A percentile compares a stretch with the other conserved stretches of the same genome.
Conservation (phyloP, 2,329 filamentous ascomycete species). For the Aureobasidium mangrovei region DNA sequence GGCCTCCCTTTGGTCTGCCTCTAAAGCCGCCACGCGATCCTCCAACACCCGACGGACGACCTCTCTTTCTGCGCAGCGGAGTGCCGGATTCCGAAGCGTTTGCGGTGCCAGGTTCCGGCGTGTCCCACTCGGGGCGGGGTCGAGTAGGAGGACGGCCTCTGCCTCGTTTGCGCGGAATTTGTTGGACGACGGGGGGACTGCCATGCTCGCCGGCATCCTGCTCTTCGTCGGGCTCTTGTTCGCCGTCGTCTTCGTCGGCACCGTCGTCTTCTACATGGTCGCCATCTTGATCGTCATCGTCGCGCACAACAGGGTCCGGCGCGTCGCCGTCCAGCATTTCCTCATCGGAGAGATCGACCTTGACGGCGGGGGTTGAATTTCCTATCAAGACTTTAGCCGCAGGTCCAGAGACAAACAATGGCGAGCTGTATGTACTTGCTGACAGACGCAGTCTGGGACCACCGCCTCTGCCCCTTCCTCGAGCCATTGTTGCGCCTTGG, state of each 20-base stretch:
- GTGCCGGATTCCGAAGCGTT: slow-evolving; percentile 40
- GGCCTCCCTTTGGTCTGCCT: slow-evolving; percentile 62
- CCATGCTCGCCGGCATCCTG: slow-evolving; percentile 42
- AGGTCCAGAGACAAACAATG: neutral
- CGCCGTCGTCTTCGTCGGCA: slow-evolving; percentile 45
- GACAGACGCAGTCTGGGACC: slow-evolving; percentile 11
- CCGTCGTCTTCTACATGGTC: slow-evolving; percentile 51
- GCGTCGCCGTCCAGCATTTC: slow-evolving; percentile 24
- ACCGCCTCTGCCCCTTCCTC: slow-evolving; percentile 8
- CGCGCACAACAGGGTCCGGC: neutral
- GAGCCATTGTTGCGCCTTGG: neutral
- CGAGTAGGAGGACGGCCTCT: slow-evolving; percentile 78
- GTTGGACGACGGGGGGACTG: slow-evolving; percentile 44
- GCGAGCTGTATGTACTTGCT: slow-evolving; percentile 2
- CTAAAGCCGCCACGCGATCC: slow-evolving; percentile 54
- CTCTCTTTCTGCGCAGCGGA: slow-evolving; percentile 41
- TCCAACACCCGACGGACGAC: slow-evolving; percentile 33
- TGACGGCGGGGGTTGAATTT: slow-evolving; percentile 20
- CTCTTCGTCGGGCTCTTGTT: slow-evolving; percentile 37
- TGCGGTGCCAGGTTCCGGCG: slow-evolving; percentile 43
- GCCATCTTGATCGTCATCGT: slow-evolving; percentile 42
- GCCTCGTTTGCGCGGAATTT: slow-evolving; percentile 52
- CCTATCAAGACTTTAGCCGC: slow-evolving; percentile 15
- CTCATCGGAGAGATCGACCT: slow-evolving; percentile 23
- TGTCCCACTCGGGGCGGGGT: slow-evolving; percentile 69